Evolutionary conservation across 148 eudicot species (phyloP).

Genomic region (Tetragonia tetragonoides): DNA sequence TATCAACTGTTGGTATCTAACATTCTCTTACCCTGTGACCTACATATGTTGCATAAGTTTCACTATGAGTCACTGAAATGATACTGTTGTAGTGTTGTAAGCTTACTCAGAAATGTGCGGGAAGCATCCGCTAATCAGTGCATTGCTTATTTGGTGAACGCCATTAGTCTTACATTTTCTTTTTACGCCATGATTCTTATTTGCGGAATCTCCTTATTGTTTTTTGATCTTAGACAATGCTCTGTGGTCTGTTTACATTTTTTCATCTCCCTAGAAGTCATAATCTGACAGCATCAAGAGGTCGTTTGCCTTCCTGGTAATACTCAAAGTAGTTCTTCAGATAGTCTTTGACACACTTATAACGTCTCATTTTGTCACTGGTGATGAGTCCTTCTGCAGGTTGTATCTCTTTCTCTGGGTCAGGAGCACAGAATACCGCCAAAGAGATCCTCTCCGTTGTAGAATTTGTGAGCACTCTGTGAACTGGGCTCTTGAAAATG

Average conservation of each 20-base stretch:
- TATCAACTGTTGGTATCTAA: background rate
- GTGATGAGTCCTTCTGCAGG: conserved; percentile 39
- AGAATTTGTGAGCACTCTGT: conserved; percentile 47
- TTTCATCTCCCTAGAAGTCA: too few relatives aligned
- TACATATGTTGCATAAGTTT: background rate
- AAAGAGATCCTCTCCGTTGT: conserved; percentile 36
- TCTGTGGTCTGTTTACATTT: too few relatives aligned
- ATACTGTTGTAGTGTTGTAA: background rate
- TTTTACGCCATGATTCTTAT: background rate
- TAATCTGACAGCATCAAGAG: conserved; percentile 33
- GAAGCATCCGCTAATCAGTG: background rate
- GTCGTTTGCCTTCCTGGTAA: conserved; percentile 45
- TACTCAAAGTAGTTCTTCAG: conserved; percentile 24
- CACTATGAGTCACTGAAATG: background rate
- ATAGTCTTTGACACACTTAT: conserved; percentile 34
- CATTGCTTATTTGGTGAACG: background rate
- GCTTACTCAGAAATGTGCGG: background rate
- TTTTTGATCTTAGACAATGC: too few relatives aligned
- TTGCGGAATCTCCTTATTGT: background rate
- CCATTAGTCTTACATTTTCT: background rate
- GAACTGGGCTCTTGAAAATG: conserved; percentile 48
- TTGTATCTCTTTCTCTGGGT: conserved; percentile 30
- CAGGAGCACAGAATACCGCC: conserved; percentile 44
- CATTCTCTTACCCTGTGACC: background rate
- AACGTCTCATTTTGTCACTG: conserved; percentile 30